These are phyloP conservation scores for Obba rivulosa DNA, from an alignment of 768 basidiomycete genomes.

Conservation along the genomic window DNA sequence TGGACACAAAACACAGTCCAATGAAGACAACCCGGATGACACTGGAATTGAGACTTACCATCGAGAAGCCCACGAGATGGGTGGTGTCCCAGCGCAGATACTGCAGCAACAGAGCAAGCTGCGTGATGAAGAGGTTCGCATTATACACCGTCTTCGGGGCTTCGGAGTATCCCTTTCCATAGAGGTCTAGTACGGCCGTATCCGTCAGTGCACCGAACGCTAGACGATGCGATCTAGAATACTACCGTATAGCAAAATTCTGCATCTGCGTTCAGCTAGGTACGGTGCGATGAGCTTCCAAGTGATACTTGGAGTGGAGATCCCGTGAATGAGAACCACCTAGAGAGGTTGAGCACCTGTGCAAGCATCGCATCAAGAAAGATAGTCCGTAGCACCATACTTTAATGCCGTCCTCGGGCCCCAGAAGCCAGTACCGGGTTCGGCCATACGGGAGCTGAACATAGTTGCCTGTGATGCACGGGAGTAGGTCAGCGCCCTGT, in stretches of 20 bases:
- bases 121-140: conserved; percentile 55
- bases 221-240: background rate
- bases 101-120: conserved; percentile 79
- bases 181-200: conserved; percentile 52
- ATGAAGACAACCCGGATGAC: background rate
- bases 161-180: conserved; percentile 79
- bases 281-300: conserved; percentile 68
- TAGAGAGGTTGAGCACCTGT: conserved; percentile 23
- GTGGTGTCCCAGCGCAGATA: conserved; percentile 67
- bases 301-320: conserved; percentile 67
- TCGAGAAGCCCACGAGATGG: conserved; percentile 64
- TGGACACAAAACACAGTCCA: background rate
- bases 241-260: conserved; percentile 70
- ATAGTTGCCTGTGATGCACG: conserved; percentile 55
- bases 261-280: conserved; percentile 57
- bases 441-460: conserved; percentile 58
- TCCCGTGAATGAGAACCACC: conserved; percentile 74
- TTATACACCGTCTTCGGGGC: conserved; percentile 66
- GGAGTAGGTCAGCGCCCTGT: conserved; percentile 6
- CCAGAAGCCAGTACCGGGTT: conserved; percentile 66
- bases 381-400: conserved; percentile 28
- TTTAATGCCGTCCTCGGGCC: conserved; percentile 64
- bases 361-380: no score
- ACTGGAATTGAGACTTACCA: conserved; percentile 39
- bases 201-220: no score